A percentile compares a stretch with the other conserved stretches of the same genome.
Conservation (phyloP, 2,329 filamentous ascomycete genomes). For the Xylaria sp. region DNA sequence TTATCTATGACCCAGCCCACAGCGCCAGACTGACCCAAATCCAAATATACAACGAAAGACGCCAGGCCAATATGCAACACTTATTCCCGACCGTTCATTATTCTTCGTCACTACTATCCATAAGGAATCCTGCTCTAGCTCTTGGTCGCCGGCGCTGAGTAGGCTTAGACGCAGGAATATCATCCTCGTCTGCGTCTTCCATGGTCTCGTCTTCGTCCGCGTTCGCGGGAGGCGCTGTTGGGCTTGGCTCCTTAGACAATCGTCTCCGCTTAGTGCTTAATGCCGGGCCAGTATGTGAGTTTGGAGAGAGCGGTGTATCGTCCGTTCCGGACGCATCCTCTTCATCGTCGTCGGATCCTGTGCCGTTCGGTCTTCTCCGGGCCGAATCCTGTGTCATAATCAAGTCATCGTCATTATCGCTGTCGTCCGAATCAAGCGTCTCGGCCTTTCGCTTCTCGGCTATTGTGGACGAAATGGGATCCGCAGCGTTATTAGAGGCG, state of each 20-base stretch:
- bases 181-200: conserved; percentile 51
- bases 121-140: conserved; percentile 63
- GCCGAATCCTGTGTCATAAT: conserved; percentile 41
- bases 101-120: conserved; percentile 70
- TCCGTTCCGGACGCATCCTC: conserved; percentile 47
- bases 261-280: conserved; percentile 46
- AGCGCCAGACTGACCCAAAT: not conserved
- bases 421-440: conserved; percentile 43
- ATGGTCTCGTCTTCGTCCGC: conserved; percentile 36
- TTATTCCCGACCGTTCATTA: conserved; percentile 41
- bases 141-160: conserved; percentile 55
- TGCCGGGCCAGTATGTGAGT: conserved; percentile 46
- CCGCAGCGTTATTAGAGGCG: conserved; percentile 33
- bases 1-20: conserved; percentile 4
- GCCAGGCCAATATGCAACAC: conserved; percentile 39
- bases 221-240: conserved; percentile 31
- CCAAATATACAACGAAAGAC: conserved; percentile 33
- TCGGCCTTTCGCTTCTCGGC: conserved; percentile 47
- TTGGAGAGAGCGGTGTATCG: conserved; percentile 55
- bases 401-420: conserved; percentile 48
- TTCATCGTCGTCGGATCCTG: conserved; percentile 34
- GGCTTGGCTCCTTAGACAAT: conserved; percentile 41
- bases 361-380: conserved; percentile 9
- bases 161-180: conserved; percentile 52
- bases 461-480: conserved; percentile 30